Evolutionary conservation across 345 rosid genomes (phyloP).

Genomic region (Sonneratia alba): DNA sequence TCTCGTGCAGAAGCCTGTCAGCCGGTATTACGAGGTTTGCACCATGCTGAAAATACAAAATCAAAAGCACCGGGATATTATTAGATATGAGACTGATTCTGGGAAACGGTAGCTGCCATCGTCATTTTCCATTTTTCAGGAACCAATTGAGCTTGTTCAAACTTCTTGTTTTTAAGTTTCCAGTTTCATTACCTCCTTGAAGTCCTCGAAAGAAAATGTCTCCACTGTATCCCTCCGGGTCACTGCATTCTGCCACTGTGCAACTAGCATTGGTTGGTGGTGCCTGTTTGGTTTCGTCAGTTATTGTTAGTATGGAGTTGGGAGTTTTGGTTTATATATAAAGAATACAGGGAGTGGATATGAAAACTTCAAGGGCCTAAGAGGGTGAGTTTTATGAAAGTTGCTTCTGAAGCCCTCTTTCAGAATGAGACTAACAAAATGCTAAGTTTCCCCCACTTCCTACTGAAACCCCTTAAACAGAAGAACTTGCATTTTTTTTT

Average conservation of each 20-base stretch:
- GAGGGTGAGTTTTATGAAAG: background rate
- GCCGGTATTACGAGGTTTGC: constrained; percentile 80
- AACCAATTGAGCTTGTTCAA: background rate
- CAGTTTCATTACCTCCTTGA: constrained; percentile 45
- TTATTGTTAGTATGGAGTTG: background rate
- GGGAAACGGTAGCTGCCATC: background rate
- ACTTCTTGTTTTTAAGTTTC: background rate
- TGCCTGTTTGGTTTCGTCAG: constrained; percentile 40
- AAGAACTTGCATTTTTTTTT: background rate
- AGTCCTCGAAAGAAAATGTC: constrained; percentile 53
- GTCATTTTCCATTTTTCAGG: background rate
- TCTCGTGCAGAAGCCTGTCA: constrained; percentile 85
- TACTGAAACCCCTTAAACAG: background rate
- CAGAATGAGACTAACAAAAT: background rate
- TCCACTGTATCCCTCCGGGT: constrained; percentile 69
- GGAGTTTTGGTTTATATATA: background rate
- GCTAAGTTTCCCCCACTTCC: background rate
- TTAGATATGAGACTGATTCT: background rate
- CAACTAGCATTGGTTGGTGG: constrained; percentile 69
- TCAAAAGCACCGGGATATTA: background rate
- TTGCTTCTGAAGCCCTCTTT: background rate
- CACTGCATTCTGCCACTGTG: constrained; percentile 84
- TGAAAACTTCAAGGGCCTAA: background rate
- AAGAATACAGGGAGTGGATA: background rate
- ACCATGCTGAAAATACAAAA: constrained; percentile 32